A percentile compares a stretch with the other conserved stretches of the same genome.
Conservation (phyloP, 2,329 filamentous ascomycete species). For the Geosmithia flava region DNA sequence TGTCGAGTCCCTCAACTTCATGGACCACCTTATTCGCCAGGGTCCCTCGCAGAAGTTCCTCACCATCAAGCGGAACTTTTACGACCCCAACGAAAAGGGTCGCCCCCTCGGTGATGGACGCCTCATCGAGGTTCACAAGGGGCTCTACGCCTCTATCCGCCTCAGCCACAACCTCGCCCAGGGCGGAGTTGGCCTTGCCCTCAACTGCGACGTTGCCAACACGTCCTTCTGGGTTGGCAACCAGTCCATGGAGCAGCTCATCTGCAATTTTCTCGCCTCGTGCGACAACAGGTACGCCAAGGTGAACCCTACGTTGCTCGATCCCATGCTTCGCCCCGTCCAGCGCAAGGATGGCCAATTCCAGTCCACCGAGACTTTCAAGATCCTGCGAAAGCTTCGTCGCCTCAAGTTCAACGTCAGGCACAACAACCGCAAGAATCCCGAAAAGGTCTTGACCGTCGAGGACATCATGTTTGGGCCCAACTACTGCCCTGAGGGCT, state of each 20-base stretch:
- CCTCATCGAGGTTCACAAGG: constrained; percentile 69
- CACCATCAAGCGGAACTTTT: constrained; percentile 74
- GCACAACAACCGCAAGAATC: constrained; percentile 31
- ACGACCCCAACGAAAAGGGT: constrained; percentile 38
- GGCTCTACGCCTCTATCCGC: constrained; percentile 76
- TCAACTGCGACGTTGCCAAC: constrained; percentile 90
- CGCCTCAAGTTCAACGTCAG: constrained; percentile 44
- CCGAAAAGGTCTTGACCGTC: constrained; percentile 38
- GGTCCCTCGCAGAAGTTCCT: constrained; percentile 56
- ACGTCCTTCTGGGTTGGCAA: constrained; percentile 65
- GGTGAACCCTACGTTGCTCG: constrained; percentile 7
- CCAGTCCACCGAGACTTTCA: constrained; percentile 37
- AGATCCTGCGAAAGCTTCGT: constrained; percentile 37
- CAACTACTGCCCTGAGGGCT: constrained; percentile 30
- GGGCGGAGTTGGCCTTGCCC: constrained; percentile 49
- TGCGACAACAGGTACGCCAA: constrained; percentile 15
- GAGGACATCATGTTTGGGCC: constrained; percentile 35
- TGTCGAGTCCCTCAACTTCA: constrained; percentile 74
- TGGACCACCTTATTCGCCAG: constrained; percentile 82
- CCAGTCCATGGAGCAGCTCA: constrained; percentile 24
- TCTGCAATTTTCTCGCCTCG: constrained; percentile 18
- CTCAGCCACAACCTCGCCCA: constrained; percentile 44
- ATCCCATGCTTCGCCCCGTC: constrained; percentile 23
- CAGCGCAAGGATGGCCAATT: constrained; percentile 10
- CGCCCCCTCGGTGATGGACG: constrained; percentile 36